Evolutionary conservation across 352 stramenopile species (phyloP), one percentile per base, ranked within the genome.

Genomic region (Phytophthora agathidicida): DNA sequence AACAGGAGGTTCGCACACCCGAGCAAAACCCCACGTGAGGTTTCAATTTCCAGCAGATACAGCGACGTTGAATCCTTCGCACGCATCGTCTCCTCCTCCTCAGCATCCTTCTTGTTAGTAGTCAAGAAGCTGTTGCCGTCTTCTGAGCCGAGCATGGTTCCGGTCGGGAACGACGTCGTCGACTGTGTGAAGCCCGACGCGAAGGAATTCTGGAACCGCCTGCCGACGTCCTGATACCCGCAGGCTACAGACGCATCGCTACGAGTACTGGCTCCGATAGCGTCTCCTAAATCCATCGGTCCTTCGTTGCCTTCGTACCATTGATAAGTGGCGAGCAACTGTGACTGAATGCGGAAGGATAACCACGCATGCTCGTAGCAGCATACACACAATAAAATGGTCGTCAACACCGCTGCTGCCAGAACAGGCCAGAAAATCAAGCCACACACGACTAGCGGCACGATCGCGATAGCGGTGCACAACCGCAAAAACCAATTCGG

Each of bases 331-430:
- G 50, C 47, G 16, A 81, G 39, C 24, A 84, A 60, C 41, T 80
- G 68, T 23, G 66, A 50, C 31, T 77, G 68, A 49, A 88, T 80
- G 8, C 70, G 72, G 47, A 79, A 77, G 11, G 75, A 75, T 13
- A 88, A 49, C 77, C 77, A 88, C 17, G 72, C 60, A 26, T 80
- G 81, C 49, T 88, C 77, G 52, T 82, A 85, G 32, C 59, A 59
- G 49, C 75, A 75, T 7, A 88, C 35, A 23, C 71, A 80, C 33
- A 77, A 26, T 8, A 77, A 14, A 17, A 68, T 51, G 10, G 60
- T 55, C 0, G 53, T 69, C 13, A 77, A 24, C 26, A 65, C 8
- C 5, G 71, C 55, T 9, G 73, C 45, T 16, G 65, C 52, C 7
- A 84, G 22, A 8, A 68, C 65, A 4, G 74, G 74, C 52, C 65